A percentile compares a stretch with the other conserved stretches of the same genome.
These are phyloP conservation scores for Inonotus obliquus DNA, from an alignment of 1,284 basidiomycete genomes.

Conservation along the genomic window DNA sequence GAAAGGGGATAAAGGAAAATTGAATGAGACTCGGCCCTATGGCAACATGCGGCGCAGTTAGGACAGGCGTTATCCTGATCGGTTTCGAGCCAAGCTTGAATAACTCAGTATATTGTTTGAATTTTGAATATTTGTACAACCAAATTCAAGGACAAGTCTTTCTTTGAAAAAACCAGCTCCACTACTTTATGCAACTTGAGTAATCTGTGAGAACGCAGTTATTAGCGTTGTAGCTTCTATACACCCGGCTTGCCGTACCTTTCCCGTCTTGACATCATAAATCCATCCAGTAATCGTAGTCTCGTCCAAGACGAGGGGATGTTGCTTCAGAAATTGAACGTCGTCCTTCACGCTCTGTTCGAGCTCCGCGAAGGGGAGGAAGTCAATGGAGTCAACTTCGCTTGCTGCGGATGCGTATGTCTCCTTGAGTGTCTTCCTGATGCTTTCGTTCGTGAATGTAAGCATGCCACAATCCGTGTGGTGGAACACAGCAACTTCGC, in stretches of 20 bases:
- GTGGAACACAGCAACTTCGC: slow-evolving; percentile 60
- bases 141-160: too few species aligned
- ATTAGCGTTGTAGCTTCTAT: not conserved
- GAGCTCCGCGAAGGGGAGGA: slow-evolving; percentile 50
- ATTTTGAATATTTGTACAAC: not conserved
- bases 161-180: not conserved
- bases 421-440: slow-evolving; percentile 48
- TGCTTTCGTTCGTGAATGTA: slow-evolving; percentile 47
- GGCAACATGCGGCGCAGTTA: not conserved
- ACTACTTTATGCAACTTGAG: slow-evolving; percentile 4
- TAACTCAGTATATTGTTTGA: not conserved
- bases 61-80: not conserved
- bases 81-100: not conserved
- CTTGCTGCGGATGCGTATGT: slow-evolving; percentile 37
- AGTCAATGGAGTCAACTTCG: slow-evolving; percentile 49
- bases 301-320: slow-evolving; percentile 50
- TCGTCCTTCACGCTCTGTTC: slow-evolving; percentile 54
- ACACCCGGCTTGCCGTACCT: slow-evolving; percentile 32
- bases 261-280: slow-evolving; percentile 59
- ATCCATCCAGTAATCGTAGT: slow-evolving; percentile 60
- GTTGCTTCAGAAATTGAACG: slow-evolving; percentile 49
- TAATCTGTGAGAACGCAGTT: not conserved
- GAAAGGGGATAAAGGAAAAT: not conserved
- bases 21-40: not conserved
- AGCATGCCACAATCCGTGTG: slow-evolving; percentile 70